A percentile compares a stretch with the other conserved stretches of the same genome.
Evolutionary conservation across 2,329 filamentous ascomycete species (phyloP).

Genomic region (Neofusicoccum umdonicola): DNA sequence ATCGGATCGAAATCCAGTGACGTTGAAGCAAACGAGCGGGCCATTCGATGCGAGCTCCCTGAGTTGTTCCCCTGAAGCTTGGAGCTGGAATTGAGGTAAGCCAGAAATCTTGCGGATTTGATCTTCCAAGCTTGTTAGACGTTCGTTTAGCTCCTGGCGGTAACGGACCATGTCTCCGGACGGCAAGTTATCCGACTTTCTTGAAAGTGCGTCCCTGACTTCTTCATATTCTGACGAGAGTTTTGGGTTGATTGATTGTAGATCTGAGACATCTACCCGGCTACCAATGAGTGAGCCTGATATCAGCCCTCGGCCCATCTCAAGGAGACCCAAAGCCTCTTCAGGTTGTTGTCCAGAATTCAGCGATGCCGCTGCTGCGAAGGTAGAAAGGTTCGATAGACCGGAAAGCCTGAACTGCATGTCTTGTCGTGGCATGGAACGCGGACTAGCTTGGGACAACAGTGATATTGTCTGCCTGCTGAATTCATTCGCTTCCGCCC

Average conservation of each 20-base stretch:
- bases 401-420: constrained; percentile 10
- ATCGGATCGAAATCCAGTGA: constrained; percentile 14
- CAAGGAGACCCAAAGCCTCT: background rate
- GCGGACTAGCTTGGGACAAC: constrained; percentile 7
- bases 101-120: constrained; percentile 13
- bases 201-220: background rate
- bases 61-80: background rate
- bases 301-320: background rate
- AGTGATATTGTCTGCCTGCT: background rate
- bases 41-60: constrained; percentile 1
- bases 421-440: constrained; percentile 15
- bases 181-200: background rate
- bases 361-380: background rate
- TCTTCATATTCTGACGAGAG: background rate
- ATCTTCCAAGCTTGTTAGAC: background rate
- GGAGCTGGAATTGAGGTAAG: constrained; percentile 9
- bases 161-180: background rate
- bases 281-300: background rate
- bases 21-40: constrained; percentile 19
- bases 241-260: background rate
- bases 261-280: background rate
- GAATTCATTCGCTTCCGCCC: background rate
- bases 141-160: background rate
- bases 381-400: constrained; percentile 12
- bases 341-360: background rate